Percentiles rank a stretch among this genome's conserved stretches.
Evolutionary conservation across 768 basidiomycete species (phyloP).

Genomic region (Naematelia encephala): DNA sequence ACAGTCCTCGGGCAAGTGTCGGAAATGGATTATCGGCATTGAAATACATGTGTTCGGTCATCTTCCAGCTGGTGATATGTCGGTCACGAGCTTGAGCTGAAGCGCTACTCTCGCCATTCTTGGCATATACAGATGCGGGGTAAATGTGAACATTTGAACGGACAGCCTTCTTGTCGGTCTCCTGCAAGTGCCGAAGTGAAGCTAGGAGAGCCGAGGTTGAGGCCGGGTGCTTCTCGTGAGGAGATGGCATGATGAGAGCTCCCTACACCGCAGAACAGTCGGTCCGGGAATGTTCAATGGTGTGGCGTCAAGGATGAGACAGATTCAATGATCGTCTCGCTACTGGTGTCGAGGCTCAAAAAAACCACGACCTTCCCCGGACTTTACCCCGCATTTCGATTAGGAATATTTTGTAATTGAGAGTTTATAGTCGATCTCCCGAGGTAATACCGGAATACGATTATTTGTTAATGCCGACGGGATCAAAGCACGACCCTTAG

Average conservation of each 20-base stretch:
- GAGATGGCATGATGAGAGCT: no score
- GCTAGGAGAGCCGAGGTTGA: conserved; percentile 22
- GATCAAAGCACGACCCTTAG: not conserved
- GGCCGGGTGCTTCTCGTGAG: conserved; percentile 29
- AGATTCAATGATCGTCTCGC: no score
- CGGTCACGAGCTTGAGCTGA: conserved; percentile 12
- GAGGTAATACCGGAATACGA: not conserved
- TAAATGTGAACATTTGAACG: conserved; percentile 40
- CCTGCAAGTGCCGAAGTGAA: conserved; percentile 23
- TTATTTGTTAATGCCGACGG: no score
- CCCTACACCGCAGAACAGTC: no score
- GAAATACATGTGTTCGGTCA: conserved; percentile 95
- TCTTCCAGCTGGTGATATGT: conserved; percentile 81
- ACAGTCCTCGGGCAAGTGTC: conserved; percentile 88
- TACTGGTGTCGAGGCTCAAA: not conserved
- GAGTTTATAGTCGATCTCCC: no score
- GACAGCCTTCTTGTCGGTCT: conserved; percentile 42
- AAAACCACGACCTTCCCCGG: not conserved
- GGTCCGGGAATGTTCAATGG: no score
- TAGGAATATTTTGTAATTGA: not conserved
- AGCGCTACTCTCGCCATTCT: not conserved
- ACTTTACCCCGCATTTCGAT: not conserved
- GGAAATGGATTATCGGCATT: conserved; percentile 87
- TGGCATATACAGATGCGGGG: conserved; percentile 27
- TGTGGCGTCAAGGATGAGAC: no score